A percentile compares a stretch with the other conserved stretches of the same genome.
Evolutionary conservation across 495 filamentous ascomycete genomes (phyloP).

Genomic region (Penicillium robsamsonii): DNA sequence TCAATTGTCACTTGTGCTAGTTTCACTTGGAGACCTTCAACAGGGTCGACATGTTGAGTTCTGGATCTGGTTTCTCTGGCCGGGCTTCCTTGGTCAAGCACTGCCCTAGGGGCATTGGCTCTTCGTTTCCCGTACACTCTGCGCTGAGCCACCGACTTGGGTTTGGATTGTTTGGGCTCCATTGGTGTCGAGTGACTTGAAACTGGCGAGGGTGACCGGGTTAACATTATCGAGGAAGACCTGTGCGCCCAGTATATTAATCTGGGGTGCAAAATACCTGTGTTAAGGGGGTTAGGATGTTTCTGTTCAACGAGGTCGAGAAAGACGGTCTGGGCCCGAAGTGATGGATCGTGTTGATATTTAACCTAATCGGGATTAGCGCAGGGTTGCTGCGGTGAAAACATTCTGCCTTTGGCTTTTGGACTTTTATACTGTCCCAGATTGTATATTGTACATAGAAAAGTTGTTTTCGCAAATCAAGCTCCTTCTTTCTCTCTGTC

Average conservation of each 20-base stretch:
- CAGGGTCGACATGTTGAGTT: constrained; percentile 14
- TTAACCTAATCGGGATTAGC: constrained; percentile 30
- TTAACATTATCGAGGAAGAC: constrained; percentile 5
- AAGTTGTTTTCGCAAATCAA: too few relatives aligned
- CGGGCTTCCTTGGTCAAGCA: constrained; percentile 43
- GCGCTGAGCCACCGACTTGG: constrained; percentile 28
- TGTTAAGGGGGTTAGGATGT: neutral
- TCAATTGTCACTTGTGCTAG: constrained; percentile 36
- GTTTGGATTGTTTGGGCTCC: constrained; percentile 18
- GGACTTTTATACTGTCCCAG: neutral
- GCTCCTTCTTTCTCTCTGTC: too few relatives aligned
- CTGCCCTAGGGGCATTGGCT: constrained; percentile 40
- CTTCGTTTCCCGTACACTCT: constrained; percentile 46
- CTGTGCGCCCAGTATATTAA: neutral
- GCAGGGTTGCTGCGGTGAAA: constrained; percentile 24
- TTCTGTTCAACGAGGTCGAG: neutral
- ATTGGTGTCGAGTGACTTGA: constrained; percentile 23
- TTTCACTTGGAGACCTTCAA: constrained; percentile 34
- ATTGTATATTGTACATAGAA: neutral
- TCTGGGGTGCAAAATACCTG: too few relatives aligned
- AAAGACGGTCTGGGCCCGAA: neutral
- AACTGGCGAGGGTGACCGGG: constrained; percentile 11
- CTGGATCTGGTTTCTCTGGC: constrained; percentile 14
- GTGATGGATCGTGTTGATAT: constrained; percentile 26
- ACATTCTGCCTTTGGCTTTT: neutral